phyloP scores from a whole-genome alignment of 129 eudicot genomes.

The Rutidosis leptorrhynchoides region DNA sequence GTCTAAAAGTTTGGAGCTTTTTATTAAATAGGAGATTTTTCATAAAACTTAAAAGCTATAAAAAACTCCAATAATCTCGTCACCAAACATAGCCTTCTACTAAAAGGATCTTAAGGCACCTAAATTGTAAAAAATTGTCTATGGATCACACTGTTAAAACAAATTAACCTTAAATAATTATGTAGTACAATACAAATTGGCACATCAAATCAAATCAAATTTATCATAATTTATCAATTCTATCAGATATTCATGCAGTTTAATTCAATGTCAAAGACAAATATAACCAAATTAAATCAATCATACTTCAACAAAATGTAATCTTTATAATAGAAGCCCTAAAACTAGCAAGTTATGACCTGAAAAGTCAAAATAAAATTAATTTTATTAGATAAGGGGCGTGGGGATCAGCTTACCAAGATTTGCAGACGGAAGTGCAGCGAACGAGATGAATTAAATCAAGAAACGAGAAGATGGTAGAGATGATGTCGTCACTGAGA shows the following conservation, averaged over 20 bases:
- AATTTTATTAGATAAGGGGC: background rate
- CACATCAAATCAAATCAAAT: no score
- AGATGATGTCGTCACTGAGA: slow-evolving; percentile 48
- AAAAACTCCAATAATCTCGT: no score
- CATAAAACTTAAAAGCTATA: no score
- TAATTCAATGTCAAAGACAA: no score
- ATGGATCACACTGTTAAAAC: background rate
- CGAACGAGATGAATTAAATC: slow-evolving; percentile 65
- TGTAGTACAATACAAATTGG: no score
- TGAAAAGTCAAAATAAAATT: background rate
- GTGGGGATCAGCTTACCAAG: slow-evolving; percentile 45
- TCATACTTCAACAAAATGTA: background rate
- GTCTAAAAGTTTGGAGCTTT: no score
- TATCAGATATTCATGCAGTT: no score
- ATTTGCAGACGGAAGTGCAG: slow-evolving; percentile 82
- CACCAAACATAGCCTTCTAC: no score
- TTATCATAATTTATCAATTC: no score
- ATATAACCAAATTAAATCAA: background rate
- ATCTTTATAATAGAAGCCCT: background rate
- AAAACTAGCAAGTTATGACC: background rate
- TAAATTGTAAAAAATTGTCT: background rate
- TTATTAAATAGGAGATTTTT: no score
- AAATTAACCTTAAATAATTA: no score
- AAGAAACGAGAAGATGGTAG: slow-evolving; percentile 56
- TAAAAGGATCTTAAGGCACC: background rate